Conservation (phyloP, 441 rosid genomes). For the Gossypium davidsonii region DNA sequence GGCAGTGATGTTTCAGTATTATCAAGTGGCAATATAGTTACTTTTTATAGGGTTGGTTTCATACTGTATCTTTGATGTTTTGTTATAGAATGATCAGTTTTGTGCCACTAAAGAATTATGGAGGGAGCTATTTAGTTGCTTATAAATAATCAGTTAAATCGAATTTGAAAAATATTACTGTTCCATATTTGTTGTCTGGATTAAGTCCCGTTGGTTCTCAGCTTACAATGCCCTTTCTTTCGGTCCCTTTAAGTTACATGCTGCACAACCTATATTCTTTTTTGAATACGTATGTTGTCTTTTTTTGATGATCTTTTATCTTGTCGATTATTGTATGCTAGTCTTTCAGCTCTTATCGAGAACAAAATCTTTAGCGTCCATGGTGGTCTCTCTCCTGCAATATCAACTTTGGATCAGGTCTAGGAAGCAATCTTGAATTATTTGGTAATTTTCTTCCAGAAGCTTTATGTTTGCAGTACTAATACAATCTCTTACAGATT, state of each 20-base stretch:
- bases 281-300: not conserved
- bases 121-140: not conserved
- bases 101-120: not conserved
- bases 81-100: not conserved
- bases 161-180: not conserved
- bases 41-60: not conserved
- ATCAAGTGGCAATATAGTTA: not conserved
- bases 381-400: constrained; percentile 87
- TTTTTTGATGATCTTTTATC: constrained; percentile 9
- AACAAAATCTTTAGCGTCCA: constrained; percentile 82
- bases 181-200: not conserved
- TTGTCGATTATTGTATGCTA: constrained; percentile 25
- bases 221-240: not conserved
- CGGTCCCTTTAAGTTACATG: not conserved
- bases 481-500: constrained; percentile 42
- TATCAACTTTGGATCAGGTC: constrained; percentile 84
- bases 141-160: not conserved
- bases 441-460: constrained; percentile 2
- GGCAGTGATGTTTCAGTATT: constrained; percentile 7
- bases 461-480: constrained; percentile 4
- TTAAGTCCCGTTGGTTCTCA: not conserved
- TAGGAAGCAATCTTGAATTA: constrained; percentile 18
- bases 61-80: not conserved
- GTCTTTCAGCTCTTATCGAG: constrained; percentile 85
- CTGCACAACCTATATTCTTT: not conserved